Evolutionary conservation across 1,139 yeast genomes (phyloP).

Genomic region (Pichia sp.): DNA sequence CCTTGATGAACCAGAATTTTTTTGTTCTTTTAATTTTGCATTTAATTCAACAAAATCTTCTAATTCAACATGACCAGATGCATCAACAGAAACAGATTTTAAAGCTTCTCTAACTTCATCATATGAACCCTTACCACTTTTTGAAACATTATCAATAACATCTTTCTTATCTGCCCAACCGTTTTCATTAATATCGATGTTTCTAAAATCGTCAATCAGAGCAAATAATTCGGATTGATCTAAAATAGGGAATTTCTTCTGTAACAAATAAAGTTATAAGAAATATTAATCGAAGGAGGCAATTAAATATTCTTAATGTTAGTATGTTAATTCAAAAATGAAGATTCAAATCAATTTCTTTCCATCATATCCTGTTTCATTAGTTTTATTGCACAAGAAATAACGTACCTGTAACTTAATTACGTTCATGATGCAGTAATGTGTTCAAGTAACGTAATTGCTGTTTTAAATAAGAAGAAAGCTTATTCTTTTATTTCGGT

Average conservation of each 20-base stretch:
- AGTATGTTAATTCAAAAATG: background rate
- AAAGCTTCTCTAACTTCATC: constrained; percentile 93
- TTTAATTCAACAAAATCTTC: constrained; percentile 91
- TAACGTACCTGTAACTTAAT: constrained; percentile 14
- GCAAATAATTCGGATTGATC: constrained; percentile 81
- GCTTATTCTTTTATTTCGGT: no score
- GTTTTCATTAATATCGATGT: constrained; percentile 80
- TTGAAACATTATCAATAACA: constrained; percentile 76
- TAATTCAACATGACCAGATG: constrained; percentile 92
- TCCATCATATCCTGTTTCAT: background rate
- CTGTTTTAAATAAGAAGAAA: no score
- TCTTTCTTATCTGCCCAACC: constrained; percentile 96
- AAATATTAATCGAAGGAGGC: background rate
- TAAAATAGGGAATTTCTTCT: constrained; percentile 80
- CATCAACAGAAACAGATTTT: constrained; percentile 86
- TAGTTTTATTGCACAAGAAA: background rate
- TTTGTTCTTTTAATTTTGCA: constrained; percentile 48
- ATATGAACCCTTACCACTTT: constrained; percentile 72
- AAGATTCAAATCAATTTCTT: no score
- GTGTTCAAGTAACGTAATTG: no score
- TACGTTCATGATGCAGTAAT: constrained; percentile 9
- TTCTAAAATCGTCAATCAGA: constrained; percentile 76
- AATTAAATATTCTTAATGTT: background rate
- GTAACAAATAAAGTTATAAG: background rate
- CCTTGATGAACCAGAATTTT: background rate